Evolutionary conservation across 2,329 filamentous ascomycete genomes (phyloP).

Genomic region (Pseudogymnoascus sp.): DNA sequence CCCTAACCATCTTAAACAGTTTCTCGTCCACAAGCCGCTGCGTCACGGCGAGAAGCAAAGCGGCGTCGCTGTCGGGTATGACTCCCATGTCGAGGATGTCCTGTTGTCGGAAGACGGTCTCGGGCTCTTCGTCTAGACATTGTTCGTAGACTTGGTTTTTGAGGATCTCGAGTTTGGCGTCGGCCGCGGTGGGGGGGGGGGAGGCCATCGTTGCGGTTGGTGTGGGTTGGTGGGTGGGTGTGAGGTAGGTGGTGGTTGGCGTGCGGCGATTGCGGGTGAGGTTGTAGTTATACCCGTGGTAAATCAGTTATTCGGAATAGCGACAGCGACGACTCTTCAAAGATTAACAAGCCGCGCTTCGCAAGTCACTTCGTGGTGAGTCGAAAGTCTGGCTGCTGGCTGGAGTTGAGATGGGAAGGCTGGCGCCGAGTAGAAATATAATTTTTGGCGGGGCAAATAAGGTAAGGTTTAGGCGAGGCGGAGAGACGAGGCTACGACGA

Average conservation of each 20-base stretch:
- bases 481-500: conserved; percentile 24
- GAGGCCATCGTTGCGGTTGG: conserved; percentile 38
- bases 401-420: conserved; percentile 7
- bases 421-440: conserved; percentile 9
- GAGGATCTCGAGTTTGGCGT: conserved; percentile 9
- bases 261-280: background rate
- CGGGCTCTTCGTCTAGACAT: conserved; percentile 19
- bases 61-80: conserved; percentile 47
- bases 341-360: background rate
- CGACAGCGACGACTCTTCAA: background rate
- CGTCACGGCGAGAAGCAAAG: conserved; percentile 45
- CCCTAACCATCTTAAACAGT: conserved; percentile 43
- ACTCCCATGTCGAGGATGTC: conserved; percentile 49
- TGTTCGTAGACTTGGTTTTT: conserved; percentile 23
- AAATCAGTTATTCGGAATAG: background rate
- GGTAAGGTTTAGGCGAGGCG: conserved; percentile 30
- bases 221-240: background rate
- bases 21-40: conserved; percentile 52
- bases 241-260: background rate
- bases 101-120: conserved; percentile 44
- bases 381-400: background rate
- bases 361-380: background rate
- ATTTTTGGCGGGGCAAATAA: background rate
- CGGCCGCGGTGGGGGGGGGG: conserved; percentile 31
- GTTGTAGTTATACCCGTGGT: background rate